Conservation (phyloP, 2,329 filamentous ascomycete genomes). For the Metarhizium humberi region DNA sequence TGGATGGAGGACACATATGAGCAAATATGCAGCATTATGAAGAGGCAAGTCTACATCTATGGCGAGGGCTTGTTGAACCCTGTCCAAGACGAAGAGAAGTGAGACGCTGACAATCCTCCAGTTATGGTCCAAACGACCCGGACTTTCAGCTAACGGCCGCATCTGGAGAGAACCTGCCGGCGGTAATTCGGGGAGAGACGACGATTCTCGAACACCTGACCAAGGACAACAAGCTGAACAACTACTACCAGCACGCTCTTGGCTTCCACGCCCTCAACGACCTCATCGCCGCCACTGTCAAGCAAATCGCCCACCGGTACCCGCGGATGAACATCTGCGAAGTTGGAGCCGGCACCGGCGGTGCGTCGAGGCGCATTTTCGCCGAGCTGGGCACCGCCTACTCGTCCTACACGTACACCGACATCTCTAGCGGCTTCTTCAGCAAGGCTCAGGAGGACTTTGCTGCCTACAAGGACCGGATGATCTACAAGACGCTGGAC, state of each 20-base stretch:
- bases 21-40: too few species aligned
- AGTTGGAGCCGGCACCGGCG: conserved; percentile 33
- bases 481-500: conserved; percentile 14
- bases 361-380: conserved; percentile 27
- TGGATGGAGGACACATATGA: too few species aligned
- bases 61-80: too few species aligned
- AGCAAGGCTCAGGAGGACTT: conserved; percentile 22
- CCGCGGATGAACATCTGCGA: conserved; percentile 30
- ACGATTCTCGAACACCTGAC: conserved; percentile 28
- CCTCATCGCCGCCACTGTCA: neutral
- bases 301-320: conserved; percentile 19
- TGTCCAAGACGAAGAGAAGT: too few species aligned
- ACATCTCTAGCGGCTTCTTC: conserved; percentile 31
- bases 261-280: neutral
- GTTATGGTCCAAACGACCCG: too few species aligned
- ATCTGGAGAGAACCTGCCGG: conserved; percentile 23
- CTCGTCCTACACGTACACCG: conserved; percentile 32
- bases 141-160: conserved; percentile 18
- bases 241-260: neutral
- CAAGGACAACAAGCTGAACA: conserved; percentile 20
- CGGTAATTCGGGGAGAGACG: conserved; percentile 21
- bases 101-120: too few species aligned
- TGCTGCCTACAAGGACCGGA: conserved; percentile 6
- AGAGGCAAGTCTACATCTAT: too few species aligned
- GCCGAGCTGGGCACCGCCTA: conserved; percentile 19